Conservation (phyloP, 2,329 filamentous ascomycete species). For the Sordariomycetes sp. region DNA sequence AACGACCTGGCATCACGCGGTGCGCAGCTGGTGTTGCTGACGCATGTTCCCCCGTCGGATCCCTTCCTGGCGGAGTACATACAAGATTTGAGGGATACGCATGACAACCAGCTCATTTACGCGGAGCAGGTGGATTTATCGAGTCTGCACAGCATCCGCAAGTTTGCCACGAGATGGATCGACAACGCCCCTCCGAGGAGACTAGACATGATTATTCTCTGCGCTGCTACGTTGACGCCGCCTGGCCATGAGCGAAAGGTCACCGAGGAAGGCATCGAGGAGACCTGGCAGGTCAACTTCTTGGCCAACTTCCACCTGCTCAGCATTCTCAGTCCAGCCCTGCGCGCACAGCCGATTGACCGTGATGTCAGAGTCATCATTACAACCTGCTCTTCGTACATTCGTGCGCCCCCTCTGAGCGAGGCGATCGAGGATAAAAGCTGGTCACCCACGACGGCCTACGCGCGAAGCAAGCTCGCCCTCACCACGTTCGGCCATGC, state of each 20-base stretch:
- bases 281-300: constrained; percentile 63
- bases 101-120: constrained; percentile 82
- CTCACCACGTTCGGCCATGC: constrained; percentile 83
- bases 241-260: constrained; percentile 49
- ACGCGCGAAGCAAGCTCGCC: constrained; percentile 63
- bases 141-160: constrained; percentile 80
- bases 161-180: constrained; percentile 96
- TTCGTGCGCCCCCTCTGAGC: constrained; percentile 60
- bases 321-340: constrained; percentile 80
- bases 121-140: constrained; percentile 89
- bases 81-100: constrained; percentile 69
- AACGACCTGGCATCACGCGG: constrained; percentile 69
- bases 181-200: constrained; percentile 86
- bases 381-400: constrained; percentile 80
- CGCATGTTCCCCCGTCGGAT: constrained; percentile 71
- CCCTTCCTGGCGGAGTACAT: constrained; percentile 89
- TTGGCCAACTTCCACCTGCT: constrained; percentile 92
- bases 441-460: constrained; percentile 49
- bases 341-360: constrained; percentile 86
- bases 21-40: constrained; percentile 85
- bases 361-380: constrained; percentile 86
- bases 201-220: constrained; percentile 85
- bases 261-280: constrained; percentile 11
- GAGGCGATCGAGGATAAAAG: constrained; percentile 37
- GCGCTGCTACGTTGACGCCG: constrained; percentile 69